A percentile compares a stretch with the other conserved stretches of the same genome.
phyloP scores from a whole-genome alignment of 2,329 filamentous ascomycete genomes.

The Cordyceps tenuipes region DNA sequence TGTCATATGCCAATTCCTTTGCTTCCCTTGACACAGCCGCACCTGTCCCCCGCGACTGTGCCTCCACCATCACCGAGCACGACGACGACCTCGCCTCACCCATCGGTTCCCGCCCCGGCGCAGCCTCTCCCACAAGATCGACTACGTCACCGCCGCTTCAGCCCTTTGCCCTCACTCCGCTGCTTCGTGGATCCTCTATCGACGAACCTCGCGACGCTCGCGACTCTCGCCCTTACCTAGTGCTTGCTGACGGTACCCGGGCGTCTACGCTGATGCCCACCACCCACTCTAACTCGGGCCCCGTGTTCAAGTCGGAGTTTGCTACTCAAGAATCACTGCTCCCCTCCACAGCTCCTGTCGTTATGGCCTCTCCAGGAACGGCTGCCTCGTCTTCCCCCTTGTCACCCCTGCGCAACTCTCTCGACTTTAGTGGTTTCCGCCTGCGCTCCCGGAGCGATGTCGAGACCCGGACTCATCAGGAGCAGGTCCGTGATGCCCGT shows the following conservation, averaged over 20 bases:
- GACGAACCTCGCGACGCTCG: conserved; percentile 18
- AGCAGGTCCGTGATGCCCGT: conserved; percentile 52
- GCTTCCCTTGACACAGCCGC: conserved; percentile 39
- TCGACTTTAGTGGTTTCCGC: conserved; percentile 50
- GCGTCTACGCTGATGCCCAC: conserved; percentile 19
- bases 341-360: conserved; percentile 21
- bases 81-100: conserved; percentile 35
- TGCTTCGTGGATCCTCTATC: conserved; percentile 11
- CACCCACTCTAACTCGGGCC: conserved; percentile 22
- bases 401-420: conserved; percentile 49
- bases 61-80: conserved; percentile 44
- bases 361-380: conserved; percentile 14
- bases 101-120: conserved; percentile 8
- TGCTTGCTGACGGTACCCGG: conserved; percentile 26
- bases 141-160: not conserved
- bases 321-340: conserved; percentile 25
- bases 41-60: conserved; percentile 39
- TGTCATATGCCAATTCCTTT: conserved; percentile 50
- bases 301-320: not conserved
- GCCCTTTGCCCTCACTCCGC: conserved; percentile 13
- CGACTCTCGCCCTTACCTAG: conserved; percentile 19
- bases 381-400: conserved; percentile 28
- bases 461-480: conserved; percentile 44
- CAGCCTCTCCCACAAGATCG: conserved; percentile 10
- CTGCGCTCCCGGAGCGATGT: conserved; percentile 53